Percentiles rank a stretch among this genome's conserved stretches.
Conservation (phyloP, 805 yeast genomes). For the Candida insectorum region DNA sequence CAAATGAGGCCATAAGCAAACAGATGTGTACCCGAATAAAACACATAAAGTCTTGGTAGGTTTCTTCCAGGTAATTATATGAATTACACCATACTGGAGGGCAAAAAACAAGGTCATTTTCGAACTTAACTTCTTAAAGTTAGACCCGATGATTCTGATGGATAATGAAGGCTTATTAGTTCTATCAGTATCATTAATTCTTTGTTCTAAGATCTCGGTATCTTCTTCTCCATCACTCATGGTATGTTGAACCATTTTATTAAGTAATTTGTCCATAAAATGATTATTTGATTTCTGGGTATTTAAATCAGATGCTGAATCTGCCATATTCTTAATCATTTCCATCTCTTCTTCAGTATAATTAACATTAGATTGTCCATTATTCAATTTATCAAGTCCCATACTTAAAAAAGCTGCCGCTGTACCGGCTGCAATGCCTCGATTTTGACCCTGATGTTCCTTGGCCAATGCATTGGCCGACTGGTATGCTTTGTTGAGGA, state of each 20-base stretch:
- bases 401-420: conserved; percentile 33
- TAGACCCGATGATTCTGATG: conserved; percentile 50
- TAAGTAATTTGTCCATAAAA: conserved; percentile 58
- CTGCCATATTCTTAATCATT: conserved; percentile 24
- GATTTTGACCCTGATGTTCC: conserved; percentile 19
- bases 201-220: conserved; percentile 36
- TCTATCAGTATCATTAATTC: conserved; percentile 45
- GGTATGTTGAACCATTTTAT: conserved; percentile 48
- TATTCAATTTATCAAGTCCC: conserved; percentile 25
- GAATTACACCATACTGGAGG: conserved; percentile 58
- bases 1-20: conserved; percentile 70
- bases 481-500: conserved; percentile 19
- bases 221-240: conserved; percentile 50
- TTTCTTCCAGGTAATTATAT: conserved; percentile 68
- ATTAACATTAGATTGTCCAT: conserved; percentile 1
- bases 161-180: conserved; percentile 53
- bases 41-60: conserved; percentile 66
- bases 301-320: conserved; percentile 24
- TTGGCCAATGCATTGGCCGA: conserved; percentile 25
- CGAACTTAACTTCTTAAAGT: conserved; percentile 54
- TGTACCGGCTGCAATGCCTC: conserved; percentile 36
- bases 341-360: conserved; percentile 26
- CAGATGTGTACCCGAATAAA: conserved; percentile 58
- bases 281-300: conserved; percentile 25
- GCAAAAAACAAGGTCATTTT: conserved; percentile 56